Base-by-base conservation (phyloP, 2,329 filamentous ascomycete genomes). In the Zymoseptoria crescenta region DNA sequence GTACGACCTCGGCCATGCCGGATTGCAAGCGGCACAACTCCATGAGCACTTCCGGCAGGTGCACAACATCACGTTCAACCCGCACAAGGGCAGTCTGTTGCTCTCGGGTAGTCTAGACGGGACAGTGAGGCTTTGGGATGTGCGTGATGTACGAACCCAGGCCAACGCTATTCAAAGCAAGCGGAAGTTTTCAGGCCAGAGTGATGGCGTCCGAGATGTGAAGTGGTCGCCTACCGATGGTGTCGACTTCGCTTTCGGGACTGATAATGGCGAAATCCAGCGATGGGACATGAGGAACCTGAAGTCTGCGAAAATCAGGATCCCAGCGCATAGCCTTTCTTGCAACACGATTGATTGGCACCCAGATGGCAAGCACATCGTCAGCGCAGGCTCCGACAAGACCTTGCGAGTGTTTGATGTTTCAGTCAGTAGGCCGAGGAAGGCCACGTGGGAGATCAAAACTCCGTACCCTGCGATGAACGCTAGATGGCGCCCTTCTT, bases 341-440 rank as follows among this genome's bases (percentile, higher is more conserved):
- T 87, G 84, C 73, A 84, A 80, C 61, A 78, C 83, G 5, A 79
- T 87, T 41, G 84, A 87, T 69, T 87, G 84, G 83, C 84, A 87
- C 67, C 84, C 84, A 1, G 83, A 87, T 65, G 84, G 84, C 6
- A 85, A 81, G 67, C 83, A 87, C 69, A 74, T 87, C 8, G 78
- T 83, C 56, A 86, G 83, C 64, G 83, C 82, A n/a, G 79, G 84
- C 56, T 77, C 80, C 21, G 84, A 87, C 69, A 82, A 81, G 59
- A 81, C 81, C 29, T 79, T 87, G 62, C 83, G 83, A 68, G 79
- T 87, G 28, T 87, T 84, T 83, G 83, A 87, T 69, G 82, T 86
- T 58, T 82, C 81, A 3, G 74, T 76, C 1, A 79, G 79, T 57
- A 77, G 82, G 63, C 79, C 81, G 61, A 81, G 83, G 68, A 86